phyloP scores from a whole-genome alignment of 331 rosid genomes.

The Quercus phellos region DNA sequence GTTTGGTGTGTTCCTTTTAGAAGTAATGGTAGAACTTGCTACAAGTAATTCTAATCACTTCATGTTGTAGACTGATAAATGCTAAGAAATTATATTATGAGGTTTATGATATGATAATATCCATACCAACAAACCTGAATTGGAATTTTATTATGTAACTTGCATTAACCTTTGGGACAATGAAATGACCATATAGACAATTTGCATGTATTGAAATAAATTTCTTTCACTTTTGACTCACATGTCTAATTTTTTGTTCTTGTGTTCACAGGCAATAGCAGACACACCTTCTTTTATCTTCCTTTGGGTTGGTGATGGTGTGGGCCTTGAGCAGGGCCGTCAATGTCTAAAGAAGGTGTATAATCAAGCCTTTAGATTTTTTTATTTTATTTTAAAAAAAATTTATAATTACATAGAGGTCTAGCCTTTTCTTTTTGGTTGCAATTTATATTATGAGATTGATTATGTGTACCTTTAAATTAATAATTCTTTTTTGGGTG shows the following conservation, averaged over 20 bases:
- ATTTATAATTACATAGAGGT: neutral
- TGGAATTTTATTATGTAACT: neutral
- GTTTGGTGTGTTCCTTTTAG: neutral
- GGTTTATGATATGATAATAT: neutral
- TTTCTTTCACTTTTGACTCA: constrained; percentile 20
- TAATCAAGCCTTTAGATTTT: constrained; percentile 13
- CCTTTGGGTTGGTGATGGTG: constrained; percentile 96
- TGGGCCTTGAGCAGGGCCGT: constrained; percentile 98
- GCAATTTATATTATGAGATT: neutral
- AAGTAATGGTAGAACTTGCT: constrained; percentile 2
- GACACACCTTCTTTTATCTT: constrained; percentile 94
- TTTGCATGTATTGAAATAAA: constrained; percentile 6
- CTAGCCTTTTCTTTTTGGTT: constrained; percentile 4
- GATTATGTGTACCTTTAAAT: neutral
- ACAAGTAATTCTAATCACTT: neutral
- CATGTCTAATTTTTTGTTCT: constrained; percentile 13
- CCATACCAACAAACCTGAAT: neutral
- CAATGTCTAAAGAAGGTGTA: constrained; percentile 91
- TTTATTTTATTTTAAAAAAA: too few relatives aligned
- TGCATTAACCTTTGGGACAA: neutral
- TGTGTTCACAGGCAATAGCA: constrained; percentile 72
- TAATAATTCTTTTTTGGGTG: constrained; percentile 12
- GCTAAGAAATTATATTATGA: neutral
- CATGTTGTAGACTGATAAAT: neutral
- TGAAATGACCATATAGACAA: neutral